Conservation (phyloP, 1,139 yeast species). For the Magnusiomyces sp. region DNA sequence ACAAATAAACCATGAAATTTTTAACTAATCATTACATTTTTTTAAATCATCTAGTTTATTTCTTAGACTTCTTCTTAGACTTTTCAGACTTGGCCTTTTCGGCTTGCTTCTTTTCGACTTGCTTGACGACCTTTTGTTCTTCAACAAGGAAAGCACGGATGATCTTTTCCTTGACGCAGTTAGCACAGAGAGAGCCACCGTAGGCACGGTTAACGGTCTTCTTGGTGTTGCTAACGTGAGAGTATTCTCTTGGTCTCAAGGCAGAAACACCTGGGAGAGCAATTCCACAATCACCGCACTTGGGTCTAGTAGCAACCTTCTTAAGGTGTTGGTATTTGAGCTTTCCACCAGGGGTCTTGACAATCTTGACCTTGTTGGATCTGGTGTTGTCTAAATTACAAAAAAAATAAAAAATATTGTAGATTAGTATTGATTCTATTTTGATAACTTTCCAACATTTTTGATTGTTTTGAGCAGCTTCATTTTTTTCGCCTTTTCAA, state of each 20-base stretch:
- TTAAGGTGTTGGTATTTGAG: conserved; percentile 95
- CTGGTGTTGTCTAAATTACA: conserved; percentile 89
- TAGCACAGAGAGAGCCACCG: conserved; percentile 99
- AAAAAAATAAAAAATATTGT: too few species aligned
- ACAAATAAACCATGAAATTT: too few species aligned
- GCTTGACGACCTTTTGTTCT: conserved; percentile 99
- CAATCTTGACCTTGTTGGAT: conserved; percentile 98
- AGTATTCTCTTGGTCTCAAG: conserved; percentile 97
- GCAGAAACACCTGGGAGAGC: conserved; percentile 83
- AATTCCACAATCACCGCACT: conserved; percentile 97
- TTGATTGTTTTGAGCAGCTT: too few species aligned
- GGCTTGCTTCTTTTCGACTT: conserved; percentile 92
- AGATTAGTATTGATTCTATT: too few species aligned
- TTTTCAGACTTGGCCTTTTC: conserved; percentile 67
- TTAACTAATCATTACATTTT: too few species aligned
- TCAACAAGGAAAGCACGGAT: conserved; percentile 98
- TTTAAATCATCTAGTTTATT: conserved; percentile 17
- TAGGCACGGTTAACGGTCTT: conserved; percentile 98
- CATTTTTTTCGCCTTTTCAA: too few species aligned
- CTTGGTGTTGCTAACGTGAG: conserved; percentile 88
- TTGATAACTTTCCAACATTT: too few species aligned
- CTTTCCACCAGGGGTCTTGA: conserved; percentile 99
- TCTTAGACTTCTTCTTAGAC: conserved; percentile 31
- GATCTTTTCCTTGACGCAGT: conserved; percentile 97
- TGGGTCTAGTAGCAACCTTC: conserved; percentile 91